A percentile compares a stretch with the other conserved stretches of the same genome.
phyloP scores from a whole-genome alignment of 2,329 filamentous ascomycete genomes.

The Ceratocystis harringtonii region DNA sequence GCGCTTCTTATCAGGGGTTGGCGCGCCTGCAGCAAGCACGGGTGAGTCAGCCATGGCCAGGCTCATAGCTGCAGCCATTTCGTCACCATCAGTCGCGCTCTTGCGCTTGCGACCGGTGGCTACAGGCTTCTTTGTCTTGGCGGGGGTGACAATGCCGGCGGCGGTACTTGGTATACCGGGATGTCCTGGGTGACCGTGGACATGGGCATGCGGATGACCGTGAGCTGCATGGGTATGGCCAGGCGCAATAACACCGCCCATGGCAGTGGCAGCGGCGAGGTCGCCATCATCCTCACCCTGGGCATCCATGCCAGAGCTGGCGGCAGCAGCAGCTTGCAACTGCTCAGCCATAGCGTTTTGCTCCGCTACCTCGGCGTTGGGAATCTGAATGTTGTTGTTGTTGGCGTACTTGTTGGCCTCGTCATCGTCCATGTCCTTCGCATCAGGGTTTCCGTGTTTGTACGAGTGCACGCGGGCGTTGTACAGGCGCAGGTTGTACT shows the following conservation, averaged over 20 bases:
- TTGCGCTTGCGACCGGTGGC: slow-evolving; percentile 39
- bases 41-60: slow-evolving; percentile 28
- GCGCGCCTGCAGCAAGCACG: slow-evolving; percentile 23
- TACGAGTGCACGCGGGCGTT: slow-evolving; percentile 51
- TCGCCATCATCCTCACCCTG: slow-evolving; percentile 31
- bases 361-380: slow-evolving; percentile 34
- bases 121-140: slow-evolving; percentile 43
- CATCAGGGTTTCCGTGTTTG: slow-evolving; percentile 42
- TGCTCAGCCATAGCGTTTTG: slow-evolving; percentile 45
- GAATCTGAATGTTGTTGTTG: slow-evolving; percentile 39
- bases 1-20: slow-evolving; percentile 49
- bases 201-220: slow-evolving; percentile 17
- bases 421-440: slow-evolving; percentile 46
- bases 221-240: not conserved
- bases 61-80: slow-evolving; percentile 24
- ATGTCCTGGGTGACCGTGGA: not conserved
- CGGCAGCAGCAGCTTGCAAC: slow-evolving; percentile 30
- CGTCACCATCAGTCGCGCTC: slow-evolving; percentile 26
- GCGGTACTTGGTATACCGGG: not conserved
- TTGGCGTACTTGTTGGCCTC: slow-evolving; percentile 48
- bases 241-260: not conserved
- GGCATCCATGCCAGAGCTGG: slow-evolving; percentile 25
- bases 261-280: slow-evolving; percentile 19
- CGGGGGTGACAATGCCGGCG: slow-evolving; percentile 22
- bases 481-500: slow-evolving; percentile 52